These are phyloP conservation scores for Picea abies DNA, from an alignment of 83 land plant species.

Conservation along the genomic window DNA sequence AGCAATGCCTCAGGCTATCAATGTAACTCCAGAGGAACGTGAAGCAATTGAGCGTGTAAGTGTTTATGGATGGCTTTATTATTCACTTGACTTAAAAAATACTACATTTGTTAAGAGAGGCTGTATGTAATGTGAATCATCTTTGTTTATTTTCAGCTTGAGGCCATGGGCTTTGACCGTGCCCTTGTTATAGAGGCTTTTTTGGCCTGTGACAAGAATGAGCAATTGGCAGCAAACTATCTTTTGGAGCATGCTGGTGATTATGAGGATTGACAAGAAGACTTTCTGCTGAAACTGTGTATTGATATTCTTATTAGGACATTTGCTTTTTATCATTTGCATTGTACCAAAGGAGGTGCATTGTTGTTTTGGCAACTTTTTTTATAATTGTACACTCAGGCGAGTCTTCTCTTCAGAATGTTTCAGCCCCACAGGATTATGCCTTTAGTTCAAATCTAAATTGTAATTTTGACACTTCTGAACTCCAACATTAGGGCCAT, in stretches of 20 bases:
- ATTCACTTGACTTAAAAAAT: background rate
- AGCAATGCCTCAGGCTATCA: constrained; percentile 81
- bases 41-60: constrained; percentile 96
- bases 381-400: too few relatives aligned
- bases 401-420: too few relatives aligned
- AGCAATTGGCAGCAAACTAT: constrained; percentile 72
- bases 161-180: constrained; percentile 75
- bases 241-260: constrained; percentile 66
- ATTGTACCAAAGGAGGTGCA: constrained; percentile 1
- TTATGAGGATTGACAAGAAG: constrained; percentile 36
- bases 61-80: constrained; percentile 1
- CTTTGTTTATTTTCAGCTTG: constrained; percentile 45
- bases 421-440: too few relatives aligned
- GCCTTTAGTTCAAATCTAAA: too few relatives aligned
- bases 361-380: too few relatives aligned
- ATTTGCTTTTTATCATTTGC: constrained; percentile 13
- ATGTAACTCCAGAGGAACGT: constrained; percentile 93
- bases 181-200: constrained; percentile 62
- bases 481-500: too few relatives aligned
- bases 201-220: constrained; percentile 78
- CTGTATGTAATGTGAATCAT: background rate
- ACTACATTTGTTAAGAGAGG: background rate
- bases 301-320: constrained; percentile 2
- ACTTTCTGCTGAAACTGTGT: constrained; percentile 8
- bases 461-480: too few relatives aligned